Percentiles rank a stretch among this genome's conserved stretches.
phyloP scores from a whole-genome alignment of 371 early-diverging fungal genomes.

The Mortierella sp. region DNA sequence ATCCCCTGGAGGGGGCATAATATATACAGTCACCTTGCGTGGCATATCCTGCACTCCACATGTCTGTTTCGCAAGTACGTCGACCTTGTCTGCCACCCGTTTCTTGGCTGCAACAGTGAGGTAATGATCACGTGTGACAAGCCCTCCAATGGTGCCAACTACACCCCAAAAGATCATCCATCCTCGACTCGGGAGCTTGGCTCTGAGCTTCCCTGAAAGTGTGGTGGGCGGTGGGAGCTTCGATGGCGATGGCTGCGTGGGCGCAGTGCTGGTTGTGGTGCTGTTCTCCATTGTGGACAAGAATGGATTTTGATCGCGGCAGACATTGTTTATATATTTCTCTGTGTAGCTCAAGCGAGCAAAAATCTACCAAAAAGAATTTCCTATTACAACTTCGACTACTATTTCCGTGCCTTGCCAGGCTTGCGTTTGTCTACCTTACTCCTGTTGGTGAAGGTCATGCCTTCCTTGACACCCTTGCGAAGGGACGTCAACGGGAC shows the following conservation, averaged over 20 bases:
- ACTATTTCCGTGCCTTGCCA: slow-evolving; percentile 21
- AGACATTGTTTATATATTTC: background rate
- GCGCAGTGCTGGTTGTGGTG: slow-evolving; percentile 3
- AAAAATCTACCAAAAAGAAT: too few species aligned
- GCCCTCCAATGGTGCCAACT: slow-evolving; percentile 59
- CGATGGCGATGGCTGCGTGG: slow-evolving; percentile 15
- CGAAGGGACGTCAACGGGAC: slow-evolving; percentile 77
- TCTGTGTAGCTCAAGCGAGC: too few species aligned
- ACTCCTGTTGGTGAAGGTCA: slow-evolving; percentile 51
- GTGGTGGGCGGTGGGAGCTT: slow-evolving; percentile 36
- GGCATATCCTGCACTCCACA: slow-evolving; percentile 74
- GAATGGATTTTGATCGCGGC: too few species aligned
- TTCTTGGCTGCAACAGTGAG: slow-evolving; percentile 61
- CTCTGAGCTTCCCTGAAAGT: slow-evolving; percentile 42
- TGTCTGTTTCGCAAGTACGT: slow-evolving; percentile 66
- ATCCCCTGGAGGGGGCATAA: slow-evolving; percentile 75
- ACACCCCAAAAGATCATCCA: slow-evolving; percentile 66
- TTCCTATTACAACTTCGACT: background rate
- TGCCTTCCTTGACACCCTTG: slow-evolving; percentile 47
- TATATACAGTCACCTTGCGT: slow-evolving; percentile 71
- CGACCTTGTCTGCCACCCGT: slow-evolving; percentile 59
- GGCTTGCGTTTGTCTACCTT: slow-evolving; percentile 50
- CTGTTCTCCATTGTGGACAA: slow-evolving; percentile 13
- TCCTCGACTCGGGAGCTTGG: slow-evolving; percentile 55
- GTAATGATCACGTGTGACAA: slow-evolving; percentile 64